phyloP scores from a whole-genome alignment of 2,329 filamentous ascomycete species.

The Verticillium albo-atrum region DNA sequence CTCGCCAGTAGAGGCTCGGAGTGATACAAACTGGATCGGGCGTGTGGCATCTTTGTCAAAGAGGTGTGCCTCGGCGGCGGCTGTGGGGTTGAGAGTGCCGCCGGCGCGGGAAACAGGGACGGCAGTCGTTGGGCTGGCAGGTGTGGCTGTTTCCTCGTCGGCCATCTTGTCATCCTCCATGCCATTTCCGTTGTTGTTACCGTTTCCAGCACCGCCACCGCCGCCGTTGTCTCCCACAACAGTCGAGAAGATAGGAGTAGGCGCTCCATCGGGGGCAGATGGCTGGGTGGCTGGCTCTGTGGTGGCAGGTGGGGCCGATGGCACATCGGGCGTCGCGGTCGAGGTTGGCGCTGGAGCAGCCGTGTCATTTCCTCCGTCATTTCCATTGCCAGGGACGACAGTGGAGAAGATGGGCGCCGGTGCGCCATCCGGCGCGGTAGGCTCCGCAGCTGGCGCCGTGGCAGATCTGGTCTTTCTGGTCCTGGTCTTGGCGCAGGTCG shows the following conservation, averaged over 20 bases:
- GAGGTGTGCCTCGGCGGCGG: conserved; percentile 42
- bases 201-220: not conserved
- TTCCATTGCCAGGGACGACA: not conserved
- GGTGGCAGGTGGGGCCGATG: not conserved
- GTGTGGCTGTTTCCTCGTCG: conserved; percentile 11
- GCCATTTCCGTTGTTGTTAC: conserved; percentile 2
- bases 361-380: conserved; percentile 5
- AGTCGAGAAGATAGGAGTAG: not conserved
- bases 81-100: conserved; percentile 41
- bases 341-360: not conserved
- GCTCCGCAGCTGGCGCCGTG: not conserved
- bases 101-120: conserved; percentile 48
- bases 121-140: conserved; percentile 33
- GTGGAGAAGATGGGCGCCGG: not conserved
- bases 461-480: not conserved
- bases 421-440: not conserved
- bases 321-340: not conserved
- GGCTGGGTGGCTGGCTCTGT: not conserved
- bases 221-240: not conserved
- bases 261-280: not conserved
- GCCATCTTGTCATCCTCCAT: not conserved
- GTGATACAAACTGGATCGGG: conserved; percentile 37
- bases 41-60: conserved; percentile 43
- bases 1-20: conserved; percentile 42
- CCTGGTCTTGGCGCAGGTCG: not conserved